Evolutionary conservation across 2,329 filamentous ascomycete species (phyloP).

Genomic region (Colletotrichum musicola): DNA sequence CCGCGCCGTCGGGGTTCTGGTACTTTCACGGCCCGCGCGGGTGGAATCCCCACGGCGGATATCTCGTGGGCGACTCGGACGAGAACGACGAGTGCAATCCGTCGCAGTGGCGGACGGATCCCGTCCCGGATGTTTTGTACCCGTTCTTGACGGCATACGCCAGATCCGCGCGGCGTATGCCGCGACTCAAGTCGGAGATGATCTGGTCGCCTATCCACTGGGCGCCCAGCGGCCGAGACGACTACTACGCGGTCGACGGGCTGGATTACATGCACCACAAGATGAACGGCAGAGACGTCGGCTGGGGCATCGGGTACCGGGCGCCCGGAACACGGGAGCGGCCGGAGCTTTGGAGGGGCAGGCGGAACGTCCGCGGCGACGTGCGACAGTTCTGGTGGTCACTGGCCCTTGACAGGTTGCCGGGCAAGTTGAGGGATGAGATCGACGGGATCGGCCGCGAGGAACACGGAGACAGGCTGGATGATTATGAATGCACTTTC

Average conservation of each 20-base stretch:
- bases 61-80: too few species aligned
- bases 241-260: too few species aligned
- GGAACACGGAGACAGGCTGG: conserved; percentile 1
- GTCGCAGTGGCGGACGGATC: conserved; percentile 1
- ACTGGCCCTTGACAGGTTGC: not conserved
- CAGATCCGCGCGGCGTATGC: conserved; percentile 7
- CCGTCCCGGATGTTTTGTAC: not conserved
- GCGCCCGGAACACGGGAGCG: not conserved
- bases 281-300: not conserved
- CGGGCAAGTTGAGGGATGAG: not conserved
- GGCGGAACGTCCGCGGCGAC: not conserved
- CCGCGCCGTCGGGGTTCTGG: too few species aligned
- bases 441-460: conserved; percentile 15
- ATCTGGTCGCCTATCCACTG: conserved; percentile 14
- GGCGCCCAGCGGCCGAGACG: too few species aligned
- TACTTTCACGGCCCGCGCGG: too few species aligned
- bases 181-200: conserved; percentile 14
- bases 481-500: not conserved
- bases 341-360: not conserved
- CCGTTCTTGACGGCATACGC: not conserved
- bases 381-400: conserved; percentile 10
- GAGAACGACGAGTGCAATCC: too few species aligned
- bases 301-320: conserved; percentile 16
- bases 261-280: not conserved
- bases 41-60: too few species aligned